A percentile compares a stretch with the other conserved stretches of the same genome.
These are phyloP conservation scores for Dichotomopilus funicola DNA, from an alignment of 2,329 filamentous ascomycete species.

Conservation along the genomic window DNA sequence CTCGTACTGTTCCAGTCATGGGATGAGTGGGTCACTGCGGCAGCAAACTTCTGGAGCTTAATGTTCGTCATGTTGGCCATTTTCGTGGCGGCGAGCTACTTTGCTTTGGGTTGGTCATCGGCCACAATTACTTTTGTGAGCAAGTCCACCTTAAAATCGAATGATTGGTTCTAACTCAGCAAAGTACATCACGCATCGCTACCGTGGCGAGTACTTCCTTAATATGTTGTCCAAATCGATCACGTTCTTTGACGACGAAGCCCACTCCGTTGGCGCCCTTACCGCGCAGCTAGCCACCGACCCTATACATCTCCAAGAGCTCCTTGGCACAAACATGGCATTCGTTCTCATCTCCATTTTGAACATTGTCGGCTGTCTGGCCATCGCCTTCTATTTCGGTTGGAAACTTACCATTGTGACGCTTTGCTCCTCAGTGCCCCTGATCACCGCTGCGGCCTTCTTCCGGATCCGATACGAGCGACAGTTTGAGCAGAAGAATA, in stretches of 20 bases:
- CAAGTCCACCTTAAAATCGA: background rate
- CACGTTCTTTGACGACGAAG: constrained; percentile 53
- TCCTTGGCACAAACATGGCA: constrained; percentile 57
- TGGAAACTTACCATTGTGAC: constrained; percentile 68
- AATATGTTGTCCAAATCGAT: constrained; percentile 53
- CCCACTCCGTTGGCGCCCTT: constrained; percentile 54
- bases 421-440: constrained; percentile 29
- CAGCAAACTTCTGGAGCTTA: constrained; percentile 54
- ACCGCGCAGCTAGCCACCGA: constrained; percentile 50
- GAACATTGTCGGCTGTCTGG: constrained; percentile 56
- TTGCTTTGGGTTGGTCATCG: constrained; percentile 40
- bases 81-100: constrained; percentile 48
- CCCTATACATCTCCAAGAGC: constrained; percentile 53
- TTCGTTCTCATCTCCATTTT: constrained; percentile 57
- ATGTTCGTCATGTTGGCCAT: constrained; percentile 58
- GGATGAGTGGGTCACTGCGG: constrained; percentile 28
- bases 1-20: constrained; percentile 43
- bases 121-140: constrained; percentile 39
- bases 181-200: constrained; percentile 42
- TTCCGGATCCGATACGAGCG: constrained; percentile 46
- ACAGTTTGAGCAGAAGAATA: constrained; percentile 52
- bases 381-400: constrained; percentile 63
- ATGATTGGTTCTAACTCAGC: background rate
- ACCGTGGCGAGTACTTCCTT: constrained; percentile 54
- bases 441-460: constrained; percentile 32